phyloP scores from a whole-genome alignment of 192 early-diverging fungal genomes.

The Coemansia sp. region DNA sequence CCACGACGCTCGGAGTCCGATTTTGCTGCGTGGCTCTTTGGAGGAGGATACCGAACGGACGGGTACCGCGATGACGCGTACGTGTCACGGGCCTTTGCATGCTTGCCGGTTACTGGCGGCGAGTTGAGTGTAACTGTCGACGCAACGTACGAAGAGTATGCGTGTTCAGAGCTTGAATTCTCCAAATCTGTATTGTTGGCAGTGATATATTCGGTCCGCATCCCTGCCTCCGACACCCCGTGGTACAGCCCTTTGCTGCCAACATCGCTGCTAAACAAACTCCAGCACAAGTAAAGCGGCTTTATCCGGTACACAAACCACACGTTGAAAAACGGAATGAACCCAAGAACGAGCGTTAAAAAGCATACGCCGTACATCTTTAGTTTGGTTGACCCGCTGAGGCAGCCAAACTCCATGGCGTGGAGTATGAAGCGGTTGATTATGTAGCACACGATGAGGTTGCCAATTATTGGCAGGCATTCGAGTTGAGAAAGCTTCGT shows the following conservation, averaged over 20 bases:
- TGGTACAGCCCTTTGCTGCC: slow-evolving; percentile 33
- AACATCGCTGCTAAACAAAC: slow-evolving; percentile 36
- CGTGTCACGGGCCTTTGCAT: background rate
- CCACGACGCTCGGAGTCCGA: slow-evolving; percentile 9
- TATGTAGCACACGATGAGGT: slow-evolving; percentile 29
- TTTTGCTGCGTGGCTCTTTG: slow-evolving; percentile 1
- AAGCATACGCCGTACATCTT: slow-evolving; percentile 19
- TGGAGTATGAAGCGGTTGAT: slow-evolving; percentile 22
- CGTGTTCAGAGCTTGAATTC: background rate
- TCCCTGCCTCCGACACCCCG: slow-evolving; percentile 24
- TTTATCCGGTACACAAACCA: slow-evolving; percentile 33
- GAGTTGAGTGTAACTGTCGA: slow-evolving; percentile 21
- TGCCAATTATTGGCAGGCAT: slow-evolving; percentile 48
- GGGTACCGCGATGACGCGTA: background rate
- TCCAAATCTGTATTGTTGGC: background rate
- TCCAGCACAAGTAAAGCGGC: slow-evolving; percentile 43
- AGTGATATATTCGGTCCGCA: slow-evolving; percentile 17
- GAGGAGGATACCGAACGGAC: slow-evolving; percentile 5
- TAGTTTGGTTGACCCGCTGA: slow-evolving; percentile 19
- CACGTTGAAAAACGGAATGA: slow-evolving; percentile 48
- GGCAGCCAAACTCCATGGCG: slow-evolving; percentile 23
- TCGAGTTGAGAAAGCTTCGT: slow-evolving; percentile 48
- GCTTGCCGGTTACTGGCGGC: background rate
- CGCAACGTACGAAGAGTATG: background rate
- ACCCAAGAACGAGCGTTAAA: slow-evolving; percentile 27